Percentiles rank a stretch among this genome's conserved stretches.
These are phyloP conservation scores for Paraphaeosphaeria sporulosa DNA, from an alignment of 2,329 filamentous ascomycete genomes.

Conservation along the genomic window DNA sequence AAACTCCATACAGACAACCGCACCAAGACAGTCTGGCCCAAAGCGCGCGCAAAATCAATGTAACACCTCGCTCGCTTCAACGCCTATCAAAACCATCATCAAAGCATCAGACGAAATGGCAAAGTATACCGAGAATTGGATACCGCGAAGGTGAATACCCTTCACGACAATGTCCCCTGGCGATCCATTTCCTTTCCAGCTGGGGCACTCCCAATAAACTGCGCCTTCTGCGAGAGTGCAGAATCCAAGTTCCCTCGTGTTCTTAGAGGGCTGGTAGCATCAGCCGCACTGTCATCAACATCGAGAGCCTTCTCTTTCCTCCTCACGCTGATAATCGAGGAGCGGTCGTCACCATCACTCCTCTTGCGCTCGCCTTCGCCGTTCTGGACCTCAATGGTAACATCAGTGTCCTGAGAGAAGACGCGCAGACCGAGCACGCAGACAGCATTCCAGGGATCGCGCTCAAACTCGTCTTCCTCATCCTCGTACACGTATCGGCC, in stretches of 20 bases:
- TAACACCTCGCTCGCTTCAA: constrained; percentile 9
- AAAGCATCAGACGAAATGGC: background rate
- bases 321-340: constrained; percentile 33
- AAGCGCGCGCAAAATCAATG: background rate
- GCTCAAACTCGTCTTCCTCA: constrained; percentile 54
- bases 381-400: constrained; percentile 62
- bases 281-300: constrained; percentile 51
- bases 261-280: constrained; percentile 48
- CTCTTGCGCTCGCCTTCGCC: constrained; percentile 36
- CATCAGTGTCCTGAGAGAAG: constrained; percentile 60
- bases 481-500: constrained; percentile 35
- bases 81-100: background rate
- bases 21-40: constrained; percentile 4
- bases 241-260: constrained; percentile 40
- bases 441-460: constrained; percentile 67
- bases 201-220: constrained; percentile 38
- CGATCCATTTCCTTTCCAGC: constrained; percentile 38
- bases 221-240: constrained; percentile 31
- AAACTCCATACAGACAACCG: background rate
- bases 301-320: constrained; percentile 47
- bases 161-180: constrained; percentile 38
- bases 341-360: constrained; percentile 34
- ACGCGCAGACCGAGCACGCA: constrained; percentile 67
- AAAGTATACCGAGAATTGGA: background rate
- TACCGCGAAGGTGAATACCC: background rate